These are phyloP conservation scores for Hypoxylon sp. DNA, from an alignment of 2,329 filamentous ascomycete species.

Conservation along the genomic window DNA sequence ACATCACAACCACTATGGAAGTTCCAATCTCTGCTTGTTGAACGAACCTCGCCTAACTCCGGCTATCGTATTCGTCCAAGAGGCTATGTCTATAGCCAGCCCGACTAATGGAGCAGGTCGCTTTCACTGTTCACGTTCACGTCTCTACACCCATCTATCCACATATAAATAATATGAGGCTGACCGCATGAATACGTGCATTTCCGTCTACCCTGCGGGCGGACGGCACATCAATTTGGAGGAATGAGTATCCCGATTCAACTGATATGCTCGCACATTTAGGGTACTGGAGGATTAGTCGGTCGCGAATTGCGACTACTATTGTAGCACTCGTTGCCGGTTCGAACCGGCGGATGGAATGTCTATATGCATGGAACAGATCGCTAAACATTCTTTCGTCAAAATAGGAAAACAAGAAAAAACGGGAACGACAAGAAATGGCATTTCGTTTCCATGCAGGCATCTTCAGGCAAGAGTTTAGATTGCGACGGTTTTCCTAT, in stretches of 20 bases:
- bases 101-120: slow-evolving; percentile 15
- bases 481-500: slow-evolving; percentile 16
- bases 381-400: slow-evolving; percentile 34
- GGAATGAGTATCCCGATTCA: slow-evolving; percentile 23
- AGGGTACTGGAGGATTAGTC: slow-evolving; percentile 30
- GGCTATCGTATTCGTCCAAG: slow-evolving; percentile 25
- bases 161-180: slow-evolving; percentile 35
- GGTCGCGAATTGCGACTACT: slow-evolving; percentile 34
- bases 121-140: background rate
- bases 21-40: slow-evolving; percentile 17
- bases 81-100: slow-evolving; percentile 24
- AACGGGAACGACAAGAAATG: background rate
- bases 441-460: slow-evolving; percentile 12
- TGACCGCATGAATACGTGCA: slow-evolving; percentile 26
- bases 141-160: slow-evolving; percentile 3
- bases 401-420: slow-evolving; percentile 22
- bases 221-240: slow-evolving; percentile 1
- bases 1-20: slow-evolving; percentile 10
- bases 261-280: slow-evolving; percentile 35
- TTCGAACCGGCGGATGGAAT: slow-evolving; percentile 36
- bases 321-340: slow-evolving; percentile 25
- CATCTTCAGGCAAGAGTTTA: slow-evolving; percentile 22
- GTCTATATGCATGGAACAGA: slow-evolving; percentile 34
- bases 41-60: slow-evolving; percentile 38
- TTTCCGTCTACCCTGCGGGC: background rate